These are phyloP conservation scores for Boletus tomentosulus DNA, from an alignment of 768 basidiomycete species.

Conservation along the genomic window DNA sequence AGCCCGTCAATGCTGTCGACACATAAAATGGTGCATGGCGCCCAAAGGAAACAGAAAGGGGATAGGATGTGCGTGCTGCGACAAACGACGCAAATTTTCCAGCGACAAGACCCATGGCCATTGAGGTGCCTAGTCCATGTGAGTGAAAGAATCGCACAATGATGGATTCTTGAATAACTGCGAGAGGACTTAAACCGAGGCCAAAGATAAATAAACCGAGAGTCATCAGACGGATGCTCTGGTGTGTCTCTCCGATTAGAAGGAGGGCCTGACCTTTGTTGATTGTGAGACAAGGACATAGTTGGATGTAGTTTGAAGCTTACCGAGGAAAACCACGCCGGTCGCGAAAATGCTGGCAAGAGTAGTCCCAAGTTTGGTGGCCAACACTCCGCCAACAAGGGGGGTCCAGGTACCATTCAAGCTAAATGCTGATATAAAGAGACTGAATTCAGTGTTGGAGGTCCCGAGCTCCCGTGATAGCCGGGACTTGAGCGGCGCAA, in stretches of 20 bases:
- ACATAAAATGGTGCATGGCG: slow-evolving; percentile 72
- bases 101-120: slow-evolving; percentile 79
- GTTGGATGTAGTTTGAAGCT: slow-evolving; percentile 5
- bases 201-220: slow-evolving; percentile 78
- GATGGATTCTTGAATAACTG: slow-evolving; percentile 82
- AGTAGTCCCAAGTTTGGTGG: slow-evolving; percentile 68
- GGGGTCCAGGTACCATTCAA: slow-evolving; percentile 78
- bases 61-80: slow-evolving; percentile 71
- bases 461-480: slow-evolving; percentile 67
- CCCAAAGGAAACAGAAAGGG: slow-evolving; percentile 64
- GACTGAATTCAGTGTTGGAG: slow-evolving; percentile 71
- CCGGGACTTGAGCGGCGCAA: slow-evolving; percentile 75
- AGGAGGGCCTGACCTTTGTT: slow-evolving; percentile 59
- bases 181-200: slow-evolving; percentile 72
- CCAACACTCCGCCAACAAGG: slow-evolving; percentile 68
- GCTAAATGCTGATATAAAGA: slow-evolving; percentile 73
- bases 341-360: slow-evolving; percentile 71
- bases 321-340: slow-evolving; percentile 61
- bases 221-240: slow-evolving; percentile 64
- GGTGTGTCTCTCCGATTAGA: slow-evolving; percentile 58
- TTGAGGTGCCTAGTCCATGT: slow-evolving; percentile 68
- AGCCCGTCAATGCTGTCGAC: slow-evolving; percentile 55
- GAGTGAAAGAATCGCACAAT: slow-evolving; percentile 79
- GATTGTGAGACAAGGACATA: slow-evolving; percentile 5
- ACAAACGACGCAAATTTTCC: slow-evolving; percentile 78